Percentiles rank a stretch among this genome's conserved stretches.
Evolutionary conservation across 2,329 filamentous ascomycete genomes (phyloP).

Genomic region (Scytalidium sp.): DNA sequence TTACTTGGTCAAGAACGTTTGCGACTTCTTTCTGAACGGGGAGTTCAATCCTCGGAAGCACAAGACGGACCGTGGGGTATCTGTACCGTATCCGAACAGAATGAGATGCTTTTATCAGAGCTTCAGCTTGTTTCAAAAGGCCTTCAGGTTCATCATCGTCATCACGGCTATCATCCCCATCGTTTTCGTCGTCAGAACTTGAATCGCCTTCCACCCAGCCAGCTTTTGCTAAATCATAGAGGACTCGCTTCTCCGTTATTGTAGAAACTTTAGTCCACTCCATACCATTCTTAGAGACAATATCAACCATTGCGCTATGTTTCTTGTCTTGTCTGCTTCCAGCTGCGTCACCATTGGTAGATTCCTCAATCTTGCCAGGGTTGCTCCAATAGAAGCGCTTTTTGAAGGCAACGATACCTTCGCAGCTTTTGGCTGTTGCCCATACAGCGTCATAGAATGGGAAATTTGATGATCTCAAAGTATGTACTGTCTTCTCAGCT

Average conservation of each 20-base stretch:
- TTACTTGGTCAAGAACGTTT: slow-evolving; percentile 51
- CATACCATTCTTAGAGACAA: slow-evolving; percentile 58
- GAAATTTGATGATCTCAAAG: slow-evolving; percentile 62
- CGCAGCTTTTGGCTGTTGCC: slow-evolving; percentile 56
- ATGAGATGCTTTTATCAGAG: slow-evolving; percentile 54
- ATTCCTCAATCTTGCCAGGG: slow-evolving; percentile 14
- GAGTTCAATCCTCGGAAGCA: slow-evolving; percentile 57
- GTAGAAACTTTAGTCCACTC: slow-evolving; percentile 70
- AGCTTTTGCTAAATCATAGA: slow-evolving; percentile 67
- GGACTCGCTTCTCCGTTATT: slow-evolving; percentile 57
- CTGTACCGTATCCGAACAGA: slow-evolving; percentile 55
- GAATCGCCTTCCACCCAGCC: slow-evolving; percentile 53
- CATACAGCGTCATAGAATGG: slow-evolving; percentile 64
- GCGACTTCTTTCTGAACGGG: slow-evolving; percentile 49
- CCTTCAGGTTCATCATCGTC: slow-evolving; percentile 46
- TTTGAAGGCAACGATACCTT: slow-evolving; percentile 53
- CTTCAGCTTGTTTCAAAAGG: slow-evolving; percentile 56
- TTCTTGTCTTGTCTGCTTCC: slow-evolving; percentile 9
- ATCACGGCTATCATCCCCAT: slow-evolving; percentile 28
- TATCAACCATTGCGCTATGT: slow-evolving; percentile 55
- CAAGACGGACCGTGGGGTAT: slow-evolving; percentile 55
- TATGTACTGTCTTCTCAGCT: slow-evolving; percentile 42
- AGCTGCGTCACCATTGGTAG: slow-evolving; percentile 11
- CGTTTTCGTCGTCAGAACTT: slow-evolving; percentile 32
- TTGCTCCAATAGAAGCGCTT: slow-evolving; percentile 49